Percentiles rank a stretch among this genome's conserved stretches.
These are phyloP conservation scores for Phytophthora fragariae DNA, from an alignment of 352 stramenopile genomes.

Conservation along the genomic window DNA sequence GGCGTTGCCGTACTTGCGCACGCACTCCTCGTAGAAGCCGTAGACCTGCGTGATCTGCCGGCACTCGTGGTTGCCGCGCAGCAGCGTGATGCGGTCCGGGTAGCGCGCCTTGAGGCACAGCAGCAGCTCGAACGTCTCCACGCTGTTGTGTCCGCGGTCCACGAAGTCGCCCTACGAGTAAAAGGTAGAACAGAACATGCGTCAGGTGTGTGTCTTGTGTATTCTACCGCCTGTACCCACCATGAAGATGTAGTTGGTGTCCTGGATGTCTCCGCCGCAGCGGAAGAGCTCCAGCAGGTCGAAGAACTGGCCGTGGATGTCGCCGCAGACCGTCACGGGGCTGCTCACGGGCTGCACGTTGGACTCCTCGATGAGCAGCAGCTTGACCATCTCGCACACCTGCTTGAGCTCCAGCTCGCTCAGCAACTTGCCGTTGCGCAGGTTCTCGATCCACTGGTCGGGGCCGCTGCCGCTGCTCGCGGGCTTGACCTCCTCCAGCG, in stretches of 20 bases:
- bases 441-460: conserved; percentile 87
- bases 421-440: conserved; percentile 80
- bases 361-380: conserved; percentile 92
- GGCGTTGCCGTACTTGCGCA: conserved; percentile 97
- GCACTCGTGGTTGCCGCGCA: conserved; percentile 92
- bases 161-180: conserved; percentile 85
- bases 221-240: conserved; percentile 31
- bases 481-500: conserved; percentile 60
- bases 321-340: conserved; percentile 89
- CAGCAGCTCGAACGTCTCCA: conserved; percentile 91
- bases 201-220: too few relatives aligned
- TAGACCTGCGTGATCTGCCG: conserved; percentile 98
- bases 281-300: conserved; percentile 91
- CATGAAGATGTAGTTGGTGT: conserved; percentile 94
- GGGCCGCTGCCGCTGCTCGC: conserved; percentile 66
- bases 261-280: conserved; percentile 81
- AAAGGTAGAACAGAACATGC: conserved; percentile 11
- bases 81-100: conserved; percentile 88
- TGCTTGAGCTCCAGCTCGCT: conserved; percentile 91
- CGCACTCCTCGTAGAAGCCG: conserved; percentile 98
- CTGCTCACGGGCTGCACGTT: conserved; percentile 92
- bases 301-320: conserved; percentile 93
- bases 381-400: conserved; percentile 92
- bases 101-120: conserved; percentile 89
- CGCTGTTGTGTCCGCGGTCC: conserved; percentile 90